Evolutionary conservation across 2,329 filamentous ascomycete species (phyloP), one percentile per base, ranked within the genome.

Genomic region (Ceratocystis albifundus): DNA sequence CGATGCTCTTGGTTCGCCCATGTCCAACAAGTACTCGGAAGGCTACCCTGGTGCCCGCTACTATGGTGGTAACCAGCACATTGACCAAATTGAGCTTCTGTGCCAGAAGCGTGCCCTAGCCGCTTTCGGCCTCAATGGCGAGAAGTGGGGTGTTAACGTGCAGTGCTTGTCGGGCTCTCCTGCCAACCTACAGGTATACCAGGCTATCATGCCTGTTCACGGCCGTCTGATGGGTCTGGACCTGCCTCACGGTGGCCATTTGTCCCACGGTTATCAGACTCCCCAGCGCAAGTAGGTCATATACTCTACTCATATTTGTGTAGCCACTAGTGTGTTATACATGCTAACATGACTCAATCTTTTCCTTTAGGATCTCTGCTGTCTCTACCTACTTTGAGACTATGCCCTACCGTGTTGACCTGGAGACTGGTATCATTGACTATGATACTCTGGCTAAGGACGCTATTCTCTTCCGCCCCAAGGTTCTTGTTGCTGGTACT

Each of bases 11-110:
- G 94, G 94, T 74, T 92, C 87, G 68, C 88, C 89, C 77, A 95
- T 94, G 89, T 90, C 89, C 78, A 96, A 99, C 85, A 99, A 99
- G 82, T 99, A 99, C 85, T 96, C 91, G 20, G 94, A 99, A 83
- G 94, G 94, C 71, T 96, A 96, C 78, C 94, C 94, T 71, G 94
- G 94, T 76, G 94, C 94, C 73, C 88, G 94, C 78, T 99, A 99
- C 85, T 99, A 99, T 75, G 94, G 94, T 75, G 94, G 94, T 75
- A 99, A 99, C 82, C 89, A 99, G 83, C 90, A 94, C 84, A 99
- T 99, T 72, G 94, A 99, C 78, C 83, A 90, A 78, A 91, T 96
- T 74, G 94, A 99, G 84, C 84, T 89, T 71, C 88, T 94, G 69
- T 99, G 94, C 84, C 94, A 99, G 82, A 83, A 86, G 77, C 88